Conservation (phyloP, 108 stramenopile species). For the Nannochloropsis gaditana region DNA sequence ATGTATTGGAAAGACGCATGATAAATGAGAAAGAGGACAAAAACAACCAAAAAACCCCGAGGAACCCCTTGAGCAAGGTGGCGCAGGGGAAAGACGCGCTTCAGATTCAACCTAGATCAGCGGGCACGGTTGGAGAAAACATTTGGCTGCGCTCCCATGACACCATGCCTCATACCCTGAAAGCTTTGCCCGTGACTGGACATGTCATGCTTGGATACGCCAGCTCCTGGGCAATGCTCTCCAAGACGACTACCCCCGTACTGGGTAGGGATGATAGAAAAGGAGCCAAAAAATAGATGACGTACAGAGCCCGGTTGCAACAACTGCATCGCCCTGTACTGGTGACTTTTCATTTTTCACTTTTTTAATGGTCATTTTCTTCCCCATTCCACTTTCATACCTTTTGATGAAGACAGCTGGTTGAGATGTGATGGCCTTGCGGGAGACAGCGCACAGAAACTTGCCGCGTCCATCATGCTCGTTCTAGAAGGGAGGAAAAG, state of each 20-base stretch:
- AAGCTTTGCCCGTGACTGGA: conserved; percentile 52
- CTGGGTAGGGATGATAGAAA: not conserved
- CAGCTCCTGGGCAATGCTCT: conserved; percentile 47
- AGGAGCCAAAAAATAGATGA: not conserved
- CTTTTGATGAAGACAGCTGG: conserved; percentile 44
- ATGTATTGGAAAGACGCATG: no score
- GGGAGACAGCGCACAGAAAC: conserved; percentile 37
- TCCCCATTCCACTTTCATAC: not conserved
- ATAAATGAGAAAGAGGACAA: no score
- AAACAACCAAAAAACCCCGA: no score
- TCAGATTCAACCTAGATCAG: no score
- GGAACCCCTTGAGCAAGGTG: no score
- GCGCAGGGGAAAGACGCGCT: no score
- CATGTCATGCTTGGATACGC: conserved; percentile 52
- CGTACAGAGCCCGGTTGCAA: not conserved
- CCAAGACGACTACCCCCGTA: conserved; percentile 45
- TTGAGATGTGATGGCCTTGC: conserved; percentile 50
- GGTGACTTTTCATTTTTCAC: not conserved
- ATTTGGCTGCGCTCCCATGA: not conserved
- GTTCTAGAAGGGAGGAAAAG: conserved; percentile 4
- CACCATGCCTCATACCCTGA: conserved; percentile 47
- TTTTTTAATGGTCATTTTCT: not conserved
- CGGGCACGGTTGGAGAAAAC: no score
- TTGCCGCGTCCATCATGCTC: conserved; percentile 29
- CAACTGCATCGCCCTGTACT: not conserved